These are phyloP conservation scores for Wickerhamiella alocasiicola DNA, from an alignment of 805 yeast genomes.

Conservation along the genomic window DNA sequence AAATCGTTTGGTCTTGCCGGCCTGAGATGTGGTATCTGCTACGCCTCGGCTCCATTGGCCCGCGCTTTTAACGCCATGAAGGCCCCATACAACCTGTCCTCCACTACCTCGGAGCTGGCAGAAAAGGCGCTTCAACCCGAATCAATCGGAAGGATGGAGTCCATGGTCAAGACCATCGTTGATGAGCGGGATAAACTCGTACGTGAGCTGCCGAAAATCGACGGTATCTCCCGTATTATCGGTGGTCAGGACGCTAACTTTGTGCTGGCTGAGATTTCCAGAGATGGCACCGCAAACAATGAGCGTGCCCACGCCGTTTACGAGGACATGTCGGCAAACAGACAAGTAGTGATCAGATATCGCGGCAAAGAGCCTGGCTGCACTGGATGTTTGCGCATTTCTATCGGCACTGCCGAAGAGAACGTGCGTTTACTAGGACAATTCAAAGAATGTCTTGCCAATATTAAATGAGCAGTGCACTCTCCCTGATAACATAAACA, in stretches of 20 bases:
- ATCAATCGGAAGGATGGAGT: constrained; percentile 49
- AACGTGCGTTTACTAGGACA: constrained; percentile 45
- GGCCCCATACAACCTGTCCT: constrained; percentile 89
- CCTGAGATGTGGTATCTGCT: constrained; percentile 77
- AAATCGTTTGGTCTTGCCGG: constrained; percentile 97
- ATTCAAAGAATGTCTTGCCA: constrained; percentile 27
- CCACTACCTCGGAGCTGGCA: constrained; percentile 66
- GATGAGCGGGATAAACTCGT: constrained; percentile 46
- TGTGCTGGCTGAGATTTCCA: constrained; percentile 56
- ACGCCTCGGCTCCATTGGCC: constrained; percentile 47
- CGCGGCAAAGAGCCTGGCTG: constrained; percentile 89
- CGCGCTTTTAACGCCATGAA: constrained; percentile 73
- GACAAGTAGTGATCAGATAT: constrained; percentile 75
- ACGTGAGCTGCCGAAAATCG: constrained; percentile 39
- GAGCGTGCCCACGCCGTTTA: constrained; percentile 56
- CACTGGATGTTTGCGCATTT: constrained; percentile 71
- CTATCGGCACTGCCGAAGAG: constrained; percentile 76
- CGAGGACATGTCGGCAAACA: constrained; percentile 52
- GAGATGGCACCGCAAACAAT: constrained; percentile 51
- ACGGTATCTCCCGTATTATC: constrained; percentile 57
- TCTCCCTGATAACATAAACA: background rate
- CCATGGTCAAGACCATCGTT: constrained; percentile 37
- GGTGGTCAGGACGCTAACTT: constrained; percentile 89
- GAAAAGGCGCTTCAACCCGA: constrained; percentile 50
- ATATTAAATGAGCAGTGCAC: background rate